Evolutionary conservation across 768 basidiomycete genomes (phyloP).

Genomic region (Saitozyma podzolica): DNA sequence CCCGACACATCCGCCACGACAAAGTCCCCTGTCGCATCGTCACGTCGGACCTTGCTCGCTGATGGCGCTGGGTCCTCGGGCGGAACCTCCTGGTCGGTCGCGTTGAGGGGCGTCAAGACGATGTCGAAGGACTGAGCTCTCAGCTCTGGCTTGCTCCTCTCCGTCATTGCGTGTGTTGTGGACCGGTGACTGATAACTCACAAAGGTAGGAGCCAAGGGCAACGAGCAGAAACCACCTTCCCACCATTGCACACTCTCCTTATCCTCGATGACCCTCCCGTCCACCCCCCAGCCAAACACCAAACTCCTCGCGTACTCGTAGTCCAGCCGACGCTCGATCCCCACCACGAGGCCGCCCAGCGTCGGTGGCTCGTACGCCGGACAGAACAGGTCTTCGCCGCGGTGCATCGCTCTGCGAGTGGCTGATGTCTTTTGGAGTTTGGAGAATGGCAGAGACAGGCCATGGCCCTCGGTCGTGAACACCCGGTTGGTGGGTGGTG

Average conservation of each 20-base stretch:
- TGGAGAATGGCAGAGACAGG: slow-evolving; percentile 63
- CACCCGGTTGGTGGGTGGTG: slow-evolving; percentile 79
- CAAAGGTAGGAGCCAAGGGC: slow-evolving; percentile 28
- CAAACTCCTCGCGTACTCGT: slow-evolving; percentile 77
- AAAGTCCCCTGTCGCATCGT: slow-evolving; percentile 64
- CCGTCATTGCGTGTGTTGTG: neutral
- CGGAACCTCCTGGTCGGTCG: slow-evolving; percentile 54
- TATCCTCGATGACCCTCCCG: slow-evolving; percentile 23
- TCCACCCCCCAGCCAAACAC: slow-evolving; percentile 54
- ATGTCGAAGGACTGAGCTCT: slow-evolving; percentile 74
- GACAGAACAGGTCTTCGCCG: slow-evolving; percentile 58
- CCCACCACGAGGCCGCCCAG: slow-evolving; percentile 63
- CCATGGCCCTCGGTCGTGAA: slow-evolving; percentile 96
- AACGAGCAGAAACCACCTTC: slow-evolving; percentile 31
- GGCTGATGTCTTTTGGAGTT: slow-evolving; percentile 63
- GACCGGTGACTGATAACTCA: slow-evolving; percentile 13
- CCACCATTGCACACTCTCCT: slow-evolving; percentile 20
- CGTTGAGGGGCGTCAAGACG: slow-evolving; percentile 61
- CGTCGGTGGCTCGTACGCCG: slow-evolving; percentile 58
- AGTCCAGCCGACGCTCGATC: slow-evolving; percentile 70
- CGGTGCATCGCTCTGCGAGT: slow-evolving; percentile 57
- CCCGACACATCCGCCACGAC: slow-evolving; percentile 75
- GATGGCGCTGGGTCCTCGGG: slow-evolving; percentile 72
- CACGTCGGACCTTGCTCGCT: slow-evolving; percentile 63
- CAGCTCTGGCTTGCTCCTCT: slow-evolving; percentile 2